Evolutionary conservation across 1,139 yeast genomes (phyloP).

Genomic region (Debaryomyces singareniensis): DNA sequence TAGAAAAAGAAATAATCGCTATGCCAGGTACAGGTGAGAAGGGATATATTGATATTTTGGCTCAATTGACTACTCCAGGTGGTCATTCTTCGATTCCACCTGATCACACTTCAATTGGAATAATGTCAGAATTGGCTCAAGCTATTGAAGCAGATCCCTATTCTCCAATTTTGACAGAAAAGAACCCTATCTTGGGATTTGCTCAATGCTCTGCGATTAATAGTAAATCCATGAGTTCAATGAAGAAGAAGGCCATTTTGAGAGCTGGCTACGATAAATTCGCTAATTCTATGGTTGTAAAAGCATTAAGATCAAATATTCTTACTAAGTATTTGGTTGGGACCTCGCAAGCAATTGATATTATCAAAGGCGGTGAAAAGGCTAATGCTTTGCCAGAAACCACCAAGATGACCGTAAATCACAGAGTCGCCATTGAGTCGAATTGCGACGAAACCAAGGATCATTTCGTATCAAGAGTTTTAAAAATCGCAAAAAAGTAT

Average conservation of each 20-base stretch:
- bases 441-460: constrained; percentile 16
- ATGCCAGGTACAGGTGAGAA: constrained; percentile 36
- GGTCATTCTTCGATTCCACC: constrained; percentile 44
- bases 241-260: constrained; percentile 21
- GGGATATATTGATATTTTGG: constrained; percentile 30
- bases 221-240: constrained; percentile 14
- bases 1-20: constrained; percentile 30
- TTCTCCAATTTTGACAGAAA: constrained; percentile 21
- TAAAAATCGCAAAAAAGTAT: constrained; percentile 24
- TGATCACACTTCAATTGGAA: constrained; percentile 41
- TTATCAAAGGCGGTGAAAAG: constrained; percentile 33
- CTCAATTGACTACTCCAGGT: constrained; percentile 34
- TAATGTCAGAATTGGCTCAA: constrained; percentile 33
- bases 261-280: constrained; percentile 27
- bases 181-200: constrained; percentile 27
- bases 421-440: constrained; percentile 28
- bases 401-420: constrained; percentile 24
- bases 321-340: constrained; percentile 21
- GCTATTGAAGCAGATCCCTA: constrained; percentile 33
- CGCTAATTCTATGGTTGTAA: constrained; percentile 24
- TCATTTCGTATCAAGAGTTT: constrained; percentile 17
- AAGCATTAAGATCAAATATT: constrained; percentile 10
- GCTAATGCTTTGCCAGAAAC: constrained; percentile 38
- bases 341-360: constrained; percentile 35
- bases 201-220: constrained; percentile 36